Evolutionary conservation across 2,329 filamentous ascomycete species (phyloP), one percentile per base, ranked within the genome.

Genomic region (Fusarium nisikadoi): DNA sequence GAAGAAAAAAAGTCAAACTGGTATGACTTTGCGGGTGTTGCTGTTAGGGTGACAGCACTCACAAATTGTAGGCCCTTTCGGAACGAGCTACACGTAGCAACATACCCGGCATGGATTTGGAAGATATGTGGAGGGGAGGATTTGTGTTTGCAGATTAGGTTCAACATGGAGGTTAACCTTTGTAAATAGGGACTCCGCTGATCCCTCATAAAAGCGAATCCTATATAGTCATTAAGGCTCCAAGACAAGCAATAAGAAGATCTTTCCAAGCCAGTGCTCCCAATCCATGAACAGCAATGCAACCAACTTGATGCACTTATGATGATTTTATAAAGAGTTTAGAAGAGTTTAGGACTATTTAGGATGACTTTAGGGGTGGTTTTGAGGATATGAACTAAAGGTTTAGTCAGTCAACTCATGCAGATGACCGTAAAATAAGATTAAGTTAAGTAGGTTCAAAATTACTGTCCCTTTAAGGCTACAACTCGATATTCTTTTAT

Each of bases 11-110:
- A 8, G 56, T 53, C 36, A 73, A 47, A 41, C 62, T 42, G 50
- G 80, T 81, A 70, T 72, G 73, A 47, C 73, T 72, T 42, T 71
- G 60, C 42, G 79, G 78, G 77, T n/a, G 78, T 75, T n/a, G 82
- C 80, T 25, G 79, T 72, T 45, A 79, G 75, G 69, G 79, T 69
- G 68, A 73, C 75, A 39, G 77, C 75, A 67, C 80, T 69, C 52
- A 79, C 69, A 61, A 80, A 63, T 65, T 79, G 62, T 59, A 83
- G 65, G 59, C 82, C 56, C 58, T 77, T 66, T 49, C 79, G 67
- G 61, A 82, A 54, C 63, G 83, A 62, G 68, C 72, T 62, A 41
- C 73, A 74, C 52, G 75, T 72, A 35, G 76, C 78, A 70, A 80
- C 75, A 55, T 29, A 27, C 47, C 25, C 55, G 36, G 52, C 25